Evolutionary conservation across 495 filamentous ascomycete species (phyloP), one percentile per base, ranked within the genome.

Genomic region (Tuber microsphaerosporum): DNA sequence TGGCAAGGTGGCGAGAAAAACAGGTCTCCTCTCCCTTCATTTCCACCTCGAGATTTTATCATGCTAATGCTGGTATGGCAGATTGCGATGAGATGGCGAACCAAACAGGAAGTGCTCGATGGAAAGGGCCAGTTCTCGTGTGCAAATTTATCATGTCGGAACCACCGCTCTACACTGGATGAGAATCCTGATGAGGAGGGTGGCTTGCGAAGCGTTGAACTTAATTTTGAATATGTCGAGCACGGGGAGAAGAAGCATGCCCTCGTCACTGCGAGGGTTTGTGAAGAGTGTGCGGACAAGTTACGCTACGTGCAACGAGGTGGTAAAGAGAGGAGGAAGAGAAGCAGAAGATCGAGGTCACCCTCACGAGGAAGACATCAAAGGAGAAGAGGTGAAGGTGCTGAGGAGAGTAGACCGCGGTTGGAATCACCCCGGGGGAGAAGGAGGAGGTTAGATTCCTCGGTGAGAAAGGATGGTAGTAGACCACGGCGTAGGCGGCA

Each of bases 31-130:
- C 31, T 42, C 45, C 6, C 39, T 37, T 10, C 19, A 22, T 61
- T 73, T 51, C 41, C 9, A 19, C 39, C 37, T 39, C 0, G 1
- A 34, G 19, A 9, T 41, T 22, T 43, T n/a, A 5, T 42, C 20
- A 31, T 2, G 61, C 77, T 79, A 31, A 79, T 71, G 45, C 4
- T 65, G 22, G 41, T 68, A 34, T 42, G 72, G 42, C 76, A 79
- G 82, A 78, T 83, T 37, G 82, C 82, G 7, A 82, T 83, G 82
- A 75, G 82, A 12, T 83, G 82, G 82, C 61, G 82, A 31, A 83
- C 82, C 5, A 76, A 80, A 68, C 77, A 83, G 19, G 82, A 83
- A 72, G 82, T 83, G 6, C 75, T 82, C n/a, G 56, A 71, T 16
- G 82, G 82, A 10, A 83, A 83, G 71, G 82, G 82, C 1, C 76